Conservation (phyloP, 352 stramenopile species). For the Globisporangium spinosum region DNA sequence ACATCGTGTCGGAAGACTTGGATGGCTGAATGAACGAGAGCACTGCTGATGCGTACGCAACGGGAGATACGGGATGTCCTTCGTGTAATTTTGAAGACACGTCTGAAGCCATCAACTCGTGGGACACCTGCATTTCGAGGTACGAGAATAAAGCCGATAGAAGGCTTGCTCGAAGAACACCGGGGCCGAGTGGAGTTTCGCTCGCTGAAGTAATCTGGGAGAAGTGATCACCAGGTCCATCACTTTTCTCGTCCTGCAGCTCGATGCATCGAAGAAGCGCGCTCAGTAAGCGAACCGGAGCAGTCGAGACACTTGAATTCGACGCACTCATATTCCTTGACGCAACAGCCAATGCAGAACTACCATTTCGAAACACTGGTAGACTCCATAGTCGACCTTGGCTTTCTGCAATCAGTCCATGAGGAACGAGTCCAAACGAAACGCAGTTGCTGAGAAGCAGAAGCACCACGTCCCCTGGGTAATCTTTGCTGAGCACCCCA, state of each 20-base stretch:
- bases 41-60: conserved; percentile 35
- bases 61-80: conserved; percentile 27
- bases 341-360: conserved; percentile 2
- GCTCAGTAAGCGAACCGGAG: conserved; percentile 18
- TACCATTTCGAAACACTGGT: conserved; percentile 32
- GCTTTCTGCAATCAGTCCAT: conserved; percentile 27
- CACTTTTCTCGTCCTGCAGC: conserved; percentile 9
- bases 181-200: neutral
- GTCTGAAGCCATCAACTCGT: neutral
- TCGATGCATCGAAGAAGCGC: conserved; percentile 20
- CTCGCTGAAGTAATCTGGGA: neutral
- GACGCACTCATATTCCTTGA: conserved; percentile 7
- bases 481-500: conserved; percentile 34
- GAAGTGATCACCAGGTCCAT: neutral
- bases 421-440: conserved; percentile 39
- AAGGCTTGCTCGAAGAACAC: conserved; percentile 10
- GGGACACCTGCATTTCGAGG: conserved; percentile 11
- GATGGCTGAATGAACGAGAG: conserved; percentile 32
- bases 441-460: conserved; percentile 45
- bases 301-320: conserved; percentile 3
- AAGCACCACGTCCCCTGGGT: conserved; percentile 48
- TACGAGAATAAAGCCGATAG: conserved; percentile 15
- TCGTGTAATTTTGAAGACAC: neutral
- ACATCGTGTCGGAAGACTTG: neutral
- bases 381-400: conserved; percentile 39